Base-by-base conservation (phyloP, 177 flowering plant genomes). In the Vitis hybrid region DNA sequence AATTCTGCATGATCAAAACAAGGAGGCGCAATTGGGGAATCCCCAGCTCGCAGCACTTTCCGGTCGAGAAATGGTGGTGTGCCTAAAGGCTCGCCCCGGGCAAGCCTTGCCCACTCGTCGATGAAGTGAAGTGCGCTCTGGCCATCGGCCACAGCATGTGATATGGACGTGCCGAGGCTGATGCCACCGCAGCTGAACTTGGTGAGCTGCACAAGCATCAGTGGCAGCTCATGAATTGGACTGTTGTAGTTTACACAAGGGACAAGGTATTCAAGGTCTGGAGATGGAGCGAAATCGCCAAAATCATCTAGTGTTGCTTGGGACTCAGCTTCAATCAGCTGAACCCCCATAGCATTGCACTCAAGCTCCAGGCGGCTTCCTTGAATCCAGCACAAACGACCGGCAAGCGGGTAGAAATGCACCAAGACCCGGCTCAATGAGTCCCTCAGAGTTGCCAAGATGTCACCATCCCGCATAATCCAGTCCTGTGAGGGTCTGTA, bases 121-220 rank as follows among this genome's bases (percentile, higher is more conserved):
- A 80, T 56, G 67, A 85, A 83, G 56, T 83, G 82, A 18, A 80
- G 63, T 0, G 84, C 81, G 45, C 82, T 72, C 17, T 55, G 81
- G 9, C 89, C 89, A 15, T 85, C 89, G 4, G 39, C 81, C 12
- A 83, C 76, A 2, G 76, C 75, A 23, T 85, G 89, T 2, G 82
- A 80, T 14, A 79, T 71, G 0, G 69, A 39, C 4, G 74, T n/a
- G 49, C 84, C 32, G 4, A 85, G 62, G 62, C 72, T 51, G 19
- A 80, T 10, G 1, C 84, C 86, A 13, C 89, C 89, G 62, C 86
- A 85, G 5, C 34, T 45, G 68, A 83, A 85, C 57, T 11, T 78
- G 0, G 88, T 85, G 26, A 83, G 59, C 45, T 85, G 86, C 50
- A 68, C 80, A 1, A 72, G 11, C 23, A 83, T 13, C 39, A 80